phyloP scores from a whole-genome alignment of 208 protist genomes.

The Trypanosoma melophagium region DNA sequence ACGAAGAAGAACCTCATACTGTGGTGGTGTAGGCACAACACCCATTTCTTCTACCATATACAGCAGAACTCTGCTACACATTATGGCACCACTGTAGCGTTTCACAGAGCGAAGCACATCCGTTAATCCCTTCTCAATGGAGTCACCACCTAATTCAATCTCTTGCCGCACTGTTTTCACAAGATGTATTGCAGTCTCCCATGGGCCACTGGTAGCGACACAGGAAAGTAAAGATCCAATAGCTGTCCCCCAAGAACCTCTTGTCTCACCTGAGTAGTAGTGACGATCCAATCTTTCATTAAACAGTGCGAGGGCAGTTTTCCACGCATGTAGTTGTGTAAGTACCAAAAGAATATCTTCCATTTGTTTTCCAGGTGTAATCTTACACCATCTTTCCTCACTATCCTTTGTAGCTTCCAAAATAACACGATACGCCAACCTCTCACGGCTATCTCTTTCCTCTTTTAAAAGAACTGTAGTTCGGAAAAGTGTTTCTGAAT shows the following conservation, averaged over 20 bases:
- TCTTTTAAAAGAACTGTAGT: conserved; percentile 18
- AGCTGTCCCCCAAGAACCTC: not conserved
- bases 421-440: conserved; percentile 18
- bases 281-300: not conserved
- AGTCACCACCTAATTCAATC: not conserved
- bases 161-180: conserved; percentile 1
- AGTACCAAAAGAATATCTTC: conserved; percentile 20
- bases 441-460: not conserved
- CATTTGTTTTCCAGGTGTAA: not conserved
- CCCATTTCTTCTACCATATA: conserved; percentile 27
- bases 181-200: conserved; percentile 18
- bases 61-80: conserved; percentile 25
- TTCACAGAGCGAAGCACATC: conserved; percentile 26
- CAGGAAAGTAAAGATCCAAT: conserved; percentile 25
- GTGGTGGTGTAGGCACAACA: conserved; percentile 8
- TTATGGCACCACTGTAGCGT: conserved; percentile 10
- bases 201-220: conserved; percentile 20
- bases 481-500: conserved; percentile 13
- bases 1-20: conserved; percentile 23
- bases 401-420: not conserved
- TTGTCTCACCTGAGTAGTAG: not conserved
- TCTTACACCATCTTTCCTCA: not conserved
- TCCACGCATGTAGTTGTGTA: conserved; percentile 21
- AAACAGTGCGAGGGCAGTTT: conserved; percentile 16
- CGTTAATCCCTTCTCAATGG: conserved; percentile 12